Conservation (phyloP, 306 rosid species). For the Acacia confusa region DNA sequence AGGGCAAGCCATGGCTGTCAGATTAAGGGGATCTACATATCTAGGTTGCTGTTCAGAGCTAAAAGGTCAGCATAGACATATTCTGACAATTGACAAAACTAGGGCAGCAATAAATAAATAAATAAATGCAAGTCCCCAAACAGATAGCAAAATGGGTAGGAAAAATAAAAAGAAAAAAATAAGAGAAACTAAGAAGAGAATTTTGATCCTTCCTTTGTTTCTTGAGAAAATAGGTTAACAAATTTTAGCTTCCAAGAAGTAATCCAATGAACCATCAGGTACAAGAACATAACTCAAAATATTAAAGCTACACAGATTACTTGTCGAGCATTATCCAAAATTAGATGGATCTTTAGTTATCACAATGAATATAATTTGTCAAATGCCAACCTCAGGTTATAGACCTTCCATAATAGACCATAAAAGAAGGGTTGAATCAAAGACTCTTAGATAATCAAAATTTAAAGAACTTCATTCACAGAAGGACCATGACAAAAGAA, state of each 20-base stretch:
- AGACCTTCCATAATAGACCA: not conserved
- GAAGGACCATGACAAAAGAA: conserved; percentile 15
- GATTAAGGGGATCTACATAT: conserved; percentile 86
- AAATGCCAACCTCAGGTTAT: not conserved
- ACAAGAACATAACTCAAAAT: not conserved
- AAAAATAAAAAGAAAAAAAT: not conserved
- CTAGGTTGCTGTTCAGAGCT: conserved; percentile 68
- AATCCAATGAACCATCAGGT: conserved; percentile 12
- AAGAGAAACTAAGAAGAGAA: not conserved
- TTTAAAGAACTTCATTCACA: no score
- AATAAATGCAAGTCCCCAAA: not conserved
- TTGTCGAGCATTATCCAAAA: conserved; percentile 1
- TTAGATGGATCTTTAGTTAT: not conserved
- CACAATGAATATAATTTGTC: not conserved
- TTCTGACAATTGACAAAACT: not conserved
- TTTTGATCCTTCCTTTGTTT: not conserved
- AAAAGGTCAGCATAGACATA: conserved; percentile 32
- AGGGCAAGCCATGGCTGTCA: conserved; percentile 99
- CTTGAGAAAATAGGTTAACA: conserved; percentile 5
- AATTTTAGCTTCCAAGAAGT: not conserved
- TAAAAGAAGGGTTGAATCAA: not conserved
- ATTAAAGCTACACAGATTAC: conserved; percentile 1
- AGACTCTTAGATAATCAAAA: not conserved
- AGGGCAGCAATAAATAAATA: not conserved
- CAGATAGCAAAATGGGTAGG: not conserved